Percentiles rank a stretch among this genome's conserved stretches.
phyloP scores from a whole-genome alignment of 805 yeast genomes.

The Kluyveromyces dobzhanskii region DNA sequence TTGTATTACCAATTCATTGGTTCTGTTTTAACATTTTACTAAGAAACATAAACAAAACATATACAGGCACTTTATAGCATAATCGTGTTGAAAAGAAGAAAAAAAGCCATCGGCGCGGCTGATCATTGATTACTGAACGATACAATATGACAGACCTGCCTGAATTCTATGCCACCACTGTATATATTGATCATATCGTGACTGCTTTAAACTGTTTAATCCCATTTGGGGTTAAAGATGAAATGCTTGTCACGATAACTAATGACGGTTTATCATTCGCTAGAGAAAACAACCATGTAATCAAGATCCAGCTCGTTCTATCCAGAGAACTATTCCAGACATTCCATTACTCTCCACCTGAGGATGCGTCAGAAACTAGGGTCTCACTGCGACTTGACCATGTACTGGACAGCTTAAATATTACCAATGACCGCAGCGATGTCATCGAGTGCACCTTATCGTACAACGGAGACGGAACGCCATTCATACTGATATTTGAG shows the following conservation, averaged over 20 bases:
- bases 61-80: too few species aligned
- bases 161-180: constrained; percentile 39
- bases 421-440: constrained; percentile 30
- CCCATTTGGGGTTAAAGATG: constrained; percentile 33
- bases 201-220: constrained; percentile 37
- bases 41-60: too few species aligned
- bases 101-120: too few species aligned
- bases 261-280: constrained; percentile 45
- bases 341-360: constrained; percentile 16
- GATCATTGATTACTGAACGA: too few species aligned
- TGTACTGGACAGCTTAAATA: constrained; percentile 42
- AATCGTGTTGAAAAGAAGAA: too few species aligned
- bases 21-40: too few species aligned
- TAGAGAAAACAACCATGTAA: constrained; percentile 38
- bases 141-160: not conserved
- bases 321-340: constrained; percentile 26
- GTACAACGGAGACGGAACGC: constrained; percentile 41
- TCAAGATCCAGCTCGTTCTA: constrained; percentile 28
- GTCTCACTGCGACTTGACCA: constrained; percentile 39
- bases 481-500: constrained; percentile 49
- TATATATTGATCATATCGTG: constrained; percentile 38
- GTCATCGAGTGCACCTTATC: constrained; percentile 41
- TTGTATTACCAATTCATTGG: too few species aligned
- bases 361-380: constrained; percentile 18
- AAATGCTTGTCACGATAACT: constrained; percentile 35